These are phyloP conservation scores for Phytophthora sojae DNA, from an alignment of 352 stramenopile genomes.

Conservation along the genomic window DNA sequence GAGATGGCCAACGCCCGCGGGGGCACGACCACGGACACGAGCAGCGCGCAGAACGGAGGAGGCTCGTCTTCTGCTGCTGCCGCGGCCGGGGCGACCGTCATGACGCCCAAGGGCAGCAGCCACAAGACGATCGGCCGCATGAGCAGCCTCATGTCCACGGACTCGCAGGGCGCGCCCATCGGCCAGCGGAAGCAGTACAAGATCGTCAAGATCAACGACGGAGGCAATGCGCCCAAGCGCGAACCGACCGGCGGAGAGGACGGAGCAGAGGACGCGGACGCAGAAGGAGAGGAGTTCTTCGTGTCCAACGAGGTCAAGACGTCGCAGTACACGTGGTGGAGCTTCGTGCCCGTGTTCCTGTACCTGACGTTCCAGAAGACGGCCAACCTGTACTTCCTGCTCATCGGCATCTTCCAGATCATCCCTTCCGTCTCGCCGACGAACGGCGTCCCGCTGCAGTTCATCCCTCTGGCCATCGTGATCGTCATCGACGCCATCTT, in stretches of 20 bases:
- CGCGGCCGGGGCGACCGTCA: slow-evolving; percentile 10
- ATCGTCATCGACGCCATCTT: slow-evolving; percentile 88
- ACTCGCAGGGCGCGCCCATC: slow-evolving; percentile 42
- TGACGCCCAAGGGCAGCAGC: slow-evolving; percentile 48
- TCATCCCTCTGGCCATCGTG: slow-evolving; percentile 83
- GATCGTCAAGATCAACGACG: slow-evolving; percentile 79
- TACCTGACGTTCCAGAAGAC: slow-evolving; percentile 91
- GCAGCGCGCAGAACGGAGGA: slow-evolving; percentile 18
- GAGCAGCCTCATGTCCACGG: slow-evolving; percentile 69
- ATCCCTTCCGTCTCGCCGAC: slow-evolving; percentile 86
- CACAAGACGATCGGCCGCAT: slow-evolving; percentile 44
- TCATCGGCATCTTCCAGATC: slow-evolving; percentile 91
- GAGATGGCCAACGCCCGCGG: slow-evolving; percentile 48
- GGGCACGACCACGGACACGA: slow-evolving; percentile 19
- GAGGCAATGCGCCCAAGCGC: slow-evolving; percentile 38
- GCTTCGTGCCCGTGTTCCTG: slow-evolving; percentile 87
- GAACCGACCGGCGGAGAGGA: slow-evolving; percentile 17
- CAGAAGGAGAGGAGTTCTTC: slow-evolving; percentile 52
- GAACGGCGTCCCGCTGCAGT: slow-evolving; percentile 82
- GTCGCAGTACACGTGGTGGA: slow-evolving; percentile 91
- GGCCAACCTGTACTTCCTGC: slow-evolving; percentile 89
- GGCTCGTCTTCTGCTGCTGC: not conserved
- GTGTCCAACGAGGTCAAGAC: slow-evolving; percentile 86
- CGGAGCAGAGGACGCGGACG: slow-evolving; percentile 15
- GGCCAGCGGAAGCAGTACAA: slow-evolving; percentile 61